Evolutionary conservation across 345 rosid species (phyloP).

Genomic region (Abelmoschus esculentus): DNA sequence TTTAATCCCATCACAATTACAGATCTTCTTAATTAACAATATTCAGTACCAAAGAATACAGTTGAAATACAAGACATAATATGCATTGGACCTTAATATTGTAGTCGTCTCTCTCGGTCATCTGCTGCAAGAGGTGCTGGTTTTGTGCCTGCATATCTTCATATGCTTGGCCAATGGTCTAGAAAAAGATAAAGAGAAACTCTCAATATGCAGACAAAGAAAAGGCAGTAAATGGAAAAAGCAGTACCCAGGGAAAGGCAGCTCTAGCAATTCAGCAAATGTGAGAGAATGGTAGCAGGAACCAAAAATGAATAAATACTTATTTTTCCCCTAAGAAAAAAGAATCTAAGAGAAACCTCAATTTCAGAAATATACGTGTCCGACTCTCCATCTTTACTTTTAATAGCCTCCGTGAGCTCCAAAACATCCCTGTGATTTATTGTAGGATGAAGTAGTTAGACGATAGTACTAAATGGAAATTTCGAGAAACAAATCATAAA

Average conservation of each 20-base stretch:
- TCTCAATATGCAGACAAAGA: neutral
- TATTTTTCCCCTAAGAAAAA: neutral
- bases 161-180: slow-evolving; percentile 95
- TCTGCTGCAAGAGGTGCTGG: slow-evolving; percentile 77
- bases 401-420: slow-evolving; percentile 73
- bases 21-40: neutral
- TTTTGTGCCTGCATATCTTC: slow-evolving; percentile 96
- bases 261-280: neutral
- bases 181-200: slow-evolving; percentile 12
- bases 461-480: neutral
- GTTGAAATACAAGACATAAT: neutral
- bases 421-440: slow-evolving; percentile 50
- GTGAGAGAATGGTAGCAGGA: slow-evolving; percentile 10
- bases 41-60: neutral
- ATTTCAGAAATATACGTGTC: slow-evolving; percentile 87
- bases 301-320: neutral
- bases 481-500: neutral
- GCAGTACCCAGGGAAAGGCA: neutral
- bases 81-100: slow-evolving; percentile 60
- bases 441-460: neutral
- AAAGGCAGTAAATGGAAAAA: neutral
- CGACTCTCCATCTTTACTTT: slow-evolving; percentile 70
- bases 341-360: slow-evolving; percentile 43
- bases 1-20: slow-evolving; percentile 8
- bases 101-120: slow-evolving; percentile 81